These are phyloP conservation scores for Lodderomyces oxycetoniae DNA, from an alignment of 1,139 yeast species.

Conservation along the genomic window DNA sequence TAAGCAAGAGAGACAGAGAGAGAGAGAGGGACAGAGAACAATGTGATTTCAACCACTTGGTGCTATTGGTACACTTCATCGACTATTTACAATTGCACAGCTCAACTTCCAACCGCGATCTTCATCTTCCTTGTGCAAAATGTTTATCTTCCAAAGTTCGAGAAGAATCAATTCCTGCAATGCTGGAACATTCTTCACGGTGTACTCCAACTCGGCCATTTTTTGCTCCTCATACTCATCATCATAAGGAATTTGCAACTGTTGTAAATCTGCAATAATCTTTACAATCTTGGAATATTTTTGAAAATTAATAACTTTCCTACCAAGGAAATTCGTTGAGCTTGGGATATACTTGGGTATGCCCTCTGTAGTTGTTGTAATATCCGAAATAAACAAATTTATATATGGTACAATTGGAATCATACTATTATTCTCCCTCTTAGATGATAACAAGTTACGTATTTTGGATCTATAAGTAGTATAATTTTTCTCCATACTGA, in stretches of 20 bases:
- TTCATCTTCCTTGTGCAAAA: slow-evolving; percentile 52
- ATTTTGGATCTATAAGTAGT: slow-evolving; percentile 67
- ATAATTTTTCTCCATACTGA: slow-evolving; percentile 83
- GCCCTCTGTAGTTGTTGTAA: slow-evolving; percentile 86
- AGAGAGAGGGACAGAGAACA: too few species aligned
- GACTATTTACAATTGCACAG: slow-evolving; percentile 22
- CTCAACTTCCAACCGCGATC: slow-evolving; percentile 74
- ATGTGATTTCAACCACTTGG: too few species aligned
- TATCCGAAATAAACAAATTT: slow-evolving; percentile 77
- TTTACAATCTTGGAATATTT: slow-evolving; percentile 72
- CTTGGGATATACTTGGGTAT: slow-evolving; percentile 66
- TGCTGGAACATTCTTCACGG: slow-evolving; percentile 26
- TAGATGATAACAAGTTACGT: slow-evolving; percentile 41
- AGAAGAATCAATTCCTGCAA: slow-evolving; percentile 62
- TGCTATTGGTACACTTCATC: slow-evolving; percentile 21
- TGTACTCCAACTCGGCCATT: not conserved
- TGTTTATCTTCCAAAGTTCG: slow-evolving; percentile 68
- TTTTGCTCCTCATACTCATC: not conserved
- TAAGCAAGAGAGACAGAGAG: too few species aligned
- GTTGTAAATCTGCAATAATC: slow-evolving; percentile 73
- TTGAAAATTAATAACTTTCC: slow-evolving; percentile 72
- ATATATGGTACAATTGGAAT: slow-evolving; percentile 79
- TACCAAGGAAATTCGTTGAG: slow-evolving; percentile 54
- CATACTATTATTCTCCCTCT: slow-evolving; percentile 29
- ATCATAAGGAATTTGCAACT: slow-evolving; percentile 62